phyloP scores from a whole-genome alignment of 495 filamentous ascomycete genomes.

The Xylaria sp. region DNA sequence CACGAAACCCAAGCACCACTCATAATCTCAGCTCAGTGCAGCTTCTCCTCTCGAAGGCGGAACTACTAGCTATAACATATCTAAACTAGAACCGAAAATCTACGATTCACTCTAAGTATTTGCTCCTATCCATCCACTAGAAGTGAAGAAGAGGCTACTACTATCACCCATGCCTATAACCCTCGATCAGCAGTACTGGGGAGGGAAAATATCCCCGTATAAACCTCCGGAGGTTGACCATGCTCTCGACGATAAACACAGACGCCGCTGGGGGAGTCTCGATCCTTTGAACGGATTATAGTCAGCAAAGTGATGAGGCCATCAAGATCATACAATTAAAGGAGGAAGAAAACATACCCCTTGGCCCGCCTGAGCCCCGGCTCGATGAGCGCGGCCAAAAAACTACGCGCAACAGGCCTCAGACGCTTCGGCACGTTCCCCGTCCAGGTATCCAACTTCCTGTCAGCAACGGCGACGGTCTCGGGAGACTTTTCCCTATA shows the following conservation, averaged over 20 bases:
- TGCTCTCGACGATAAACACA: not conserved
- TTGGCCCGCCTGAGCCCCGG: conserved; percentile 4
- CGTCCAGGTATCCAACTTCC: not conserved
- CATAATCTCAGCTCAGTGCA: not conserved
- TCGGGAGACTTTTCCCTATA: not conserved
- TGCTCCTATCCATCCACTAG: not conserved
- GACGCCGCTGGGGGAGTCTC: not conserved
- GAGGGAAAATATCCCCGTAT: not conserved
- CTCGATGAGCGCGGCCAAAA: conserved; percentile 8
- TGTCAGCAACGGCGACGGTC: not conserved
- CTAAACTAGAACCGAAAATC: no score
- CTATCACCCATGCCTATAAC: not conserved
- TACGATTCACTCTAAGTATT: not conserved
- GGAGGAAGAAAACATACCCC: not conserved
- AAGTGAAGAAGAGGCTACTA: not conserved
- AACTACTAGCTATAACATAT: not conserved
- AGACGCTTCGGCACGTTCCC: not conserved
- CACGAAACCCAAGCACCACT: no score
- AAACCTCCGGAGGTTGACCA: not conserved
- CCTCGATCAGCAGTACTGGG: not conserved
- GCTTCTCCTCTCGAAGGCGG: no score
- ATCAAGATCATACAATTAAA: not conserved
- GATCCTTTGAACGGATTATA: not conserved
- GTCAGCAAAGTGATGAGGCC: not conserved
- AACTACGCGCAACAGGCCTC: not conserved